phyloP scores from a whole-genome alignment of 345 rosid species.

The Ailanthus altissimus region DNA sequence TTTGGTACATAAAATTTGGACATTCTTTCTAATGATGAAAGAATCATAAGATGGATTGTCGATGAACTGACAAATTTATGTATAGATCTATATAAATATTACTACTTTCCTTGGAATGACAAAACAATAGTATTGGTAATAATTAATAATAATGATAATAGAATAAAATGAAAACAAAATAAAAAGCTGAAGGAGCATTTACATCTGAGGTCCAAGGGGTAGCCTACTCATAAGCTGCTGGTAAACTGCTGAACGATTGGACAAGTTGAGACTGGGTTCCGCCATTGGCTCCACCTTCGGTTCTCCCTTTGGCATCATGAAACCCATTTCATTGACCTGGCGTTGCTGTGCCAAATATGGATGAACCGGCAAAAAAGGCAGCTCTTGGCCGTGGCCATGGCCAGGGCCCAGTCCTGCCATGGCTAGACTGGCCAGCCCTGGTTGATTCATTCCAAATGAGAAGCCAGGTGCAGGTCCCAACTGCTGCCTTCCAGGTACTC shows the following conservation, averaged over 20 bases:
- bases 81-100: slow-evolving; percentile 24
- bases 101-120: slow-evolving; percentile 32
- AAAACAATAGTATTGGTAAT: neutral
- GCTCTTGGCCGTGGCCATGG: slow-evolving; percentile 58
- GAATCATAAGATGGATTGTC: slow-evolving; percentile 3
- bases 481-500: slow-evolving; percentile 72
- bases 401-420: slow-evolving; percentile 71
- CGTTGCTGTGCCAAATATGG: slow-evolving; percentile 58
- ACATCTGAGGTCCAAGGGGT: slow-evolving; percentile 78
- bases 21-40: neutral
- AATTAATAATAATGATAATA: neutral
- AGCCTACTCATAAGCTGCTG: slow-evolving; percentile 82
- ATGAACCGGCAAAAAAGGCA: slow-evolving; percentile 57
- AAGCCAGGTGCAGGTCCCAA: slow-evolving; percentile 60
- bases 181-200: slow-evolving; percentile 23
- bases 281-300: slow-evolving; percentile 71
- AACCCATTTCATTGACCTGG: slow-evolving; percentile 51
- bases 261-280: slow-evolving; percentile 56
- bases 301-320: slow-evolving; percentile 78
- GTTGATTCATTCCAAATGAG: slow-evolving; percentile 67
- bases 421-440: slow-evolving; percentile 58
- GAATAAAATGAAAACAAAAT: neutral
- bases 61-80: slow-evolving; percentile 16
- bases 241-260: slow-evolving; percentile 58
- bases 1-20: neutral